A percentile compares a stretch with the other conserved stretches of the same genome.
Conservation (phyloP, 805 yeast genomes). For the Schwanniomyces yamadae region DNA sequence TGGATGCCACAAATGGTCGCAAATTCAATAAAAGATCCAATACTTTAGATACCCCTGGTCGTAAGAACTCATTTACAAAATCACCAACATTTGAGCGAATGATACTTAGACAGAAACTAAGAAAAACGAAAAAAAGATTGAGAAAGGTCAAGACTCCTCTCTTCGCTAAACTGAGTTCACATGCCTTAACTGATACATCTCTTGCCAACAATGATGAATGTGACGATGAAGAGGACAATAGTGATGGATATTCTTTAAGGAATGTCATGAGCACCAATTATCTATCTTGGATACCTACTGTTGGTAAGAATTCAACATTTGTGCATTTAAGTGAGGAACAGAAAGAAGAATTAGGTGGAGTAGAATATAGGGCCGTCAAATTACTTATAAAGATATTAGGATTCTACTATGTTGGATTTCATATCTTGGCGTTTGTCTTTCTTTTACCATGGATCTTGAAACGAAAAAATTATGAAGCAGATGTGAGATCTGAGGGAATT, state of each 20-base stretch:
- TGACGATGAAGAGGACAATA: conserved; percentile 14
- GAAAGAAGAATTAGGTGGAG: conserved; percentile 95
- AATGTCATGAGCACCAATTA: conserved; percentile 57
- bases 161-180: neutral
- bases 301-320: conserved; percentile 92
- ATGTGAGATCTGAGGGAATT: conserved; percentile 56
- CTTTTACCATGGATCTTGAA: conserved; percentile 62
- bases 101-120: conserved; percentile 12
- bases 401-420: conserved; percentile 74
- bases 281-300: conserved; percentile 85
- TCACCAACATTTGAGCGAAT: conserved; percentile 52
- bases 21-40: conserved; percentile 46
- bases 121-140: conserved; percentile 6
- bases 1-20: conserved; percentile 33
- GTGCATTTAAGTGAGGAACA: conserved; percentile 78
- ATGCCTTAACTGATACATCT: neutral
- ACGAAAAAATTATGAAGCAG: conserved; percentile 39
- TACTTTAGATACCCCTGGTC: conserved; percentile 40
- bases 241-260: conserved; percentile 13
- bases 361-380: conserved; percentile 88
- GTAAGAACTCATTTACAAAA: conserved; percentile 17
- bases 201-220: conserved; percentile 11
- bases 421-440: conserved; percentile 51
- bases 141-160: conserved; percentile 11
- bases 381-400: conserved; percentile 65